Percentiles rank a stretch among this genome's conserved stretches.
These are phyloP conservation scores for Aspergillus sp. DNA, from an alignment of 2,329 filamentous ascomycete species.

Conservation along the genomic window DNA sequence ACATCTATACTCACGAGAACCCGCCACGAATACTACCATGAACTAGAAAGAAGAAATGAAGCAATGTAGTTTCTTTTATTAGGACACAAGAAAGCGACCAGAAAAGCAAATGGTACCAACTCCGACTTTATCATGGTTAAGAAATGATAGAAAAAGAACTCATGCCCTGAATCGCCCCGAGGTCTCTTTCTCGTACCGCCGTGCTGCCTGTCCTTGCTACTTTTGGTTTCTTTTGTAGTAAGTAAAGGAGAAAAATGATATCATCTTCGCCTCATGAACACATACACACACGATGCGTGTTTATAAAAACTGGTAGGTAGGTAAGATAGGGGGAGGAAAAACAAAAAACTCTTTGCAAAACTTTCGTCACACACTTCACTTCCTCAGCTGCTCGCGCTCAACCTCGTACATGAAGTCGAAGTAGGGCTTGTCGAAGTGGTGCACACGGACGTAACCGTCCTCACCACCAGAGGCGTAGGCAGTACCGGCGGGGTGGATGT, in stretches of 20 bases:
- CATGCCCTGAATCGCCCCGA: slow-evolving; percentile 34
- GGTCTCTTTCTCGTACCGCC: slow-evolving; percentile 31
- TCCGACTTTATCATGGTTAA: slow-evolving; percentile 39
- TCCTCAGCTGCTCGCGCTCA: slow-evolving; percentile 72
- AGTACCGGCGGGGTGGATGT: slow-evolving; percentile 85
- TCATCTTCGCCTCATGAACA: slow-evolving; percentile 35
- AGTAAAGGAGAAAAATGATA: slow-evolving; percentile 12
- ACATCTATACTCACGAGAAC: not conserved
- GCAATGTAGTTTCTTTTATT: slow-evolving; percentile 38
- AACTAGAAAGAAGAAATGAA: slow-evolving; percentile 17
- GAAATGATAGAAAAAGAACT: slow-evolving; percentile 39
- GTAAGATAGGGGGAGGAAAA: no score
- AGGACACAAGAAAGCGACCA: slow-evolving; percentile 32
- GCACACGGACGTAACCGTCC: slow-evolving; percentile 96
- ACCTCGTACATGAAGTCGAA: slow-evolving; percentile 99
- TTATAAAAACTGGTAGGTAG: slow-evolving; percentile 16
- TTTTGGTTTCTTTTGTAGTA: slow-evolving; percentile 18
- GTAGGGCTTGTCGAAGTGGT: slow-evolving; percentile 98
- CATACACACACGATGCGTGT: slow-evolving; percentile 37
- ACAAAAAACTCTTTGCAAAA: slow-evolving; percentile 17
- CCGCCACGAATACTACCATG: not conserved
- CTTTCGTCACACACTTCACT: slow-evolving; percentile 30
- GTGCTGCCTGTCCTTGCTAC: slow-evolving; percentile 25
- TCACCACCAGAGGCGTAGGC: slow-evolving; percentile 95
- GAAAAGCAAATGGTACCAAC: slow-evolving; percentile 39